Evolutionary conservation across 2,329 filamentous ascomycete genomes (phyloP).

Genomic region (Aspergillus quadricinctus): DNA sequence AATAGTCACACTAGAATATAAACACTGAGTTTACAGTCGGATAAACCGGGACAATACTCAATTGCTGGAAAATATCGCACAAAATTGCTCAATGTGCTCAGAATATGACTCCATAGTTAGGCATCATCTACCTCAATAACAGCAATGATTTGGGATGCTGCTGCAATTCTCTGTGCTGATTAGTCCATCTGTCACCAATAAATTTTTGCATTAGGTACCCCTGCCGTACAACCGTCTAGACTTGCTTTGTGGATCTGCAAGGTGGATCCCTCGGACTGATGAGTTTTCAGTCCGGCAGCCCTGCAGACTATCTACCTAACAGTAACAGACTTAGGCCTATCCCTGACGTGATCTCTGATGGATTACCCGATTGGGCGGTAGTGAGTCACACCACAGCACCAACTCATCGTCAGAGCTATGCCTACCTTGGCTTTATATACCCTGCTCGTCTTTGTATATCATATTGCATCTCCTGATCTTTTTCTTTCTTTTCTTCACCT

Average conservation of each 20-base stretch:
- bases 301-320: too few species aligned
- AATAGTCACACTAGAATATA: not conserved
- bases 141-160: not conserved
- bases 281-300: not conserved
- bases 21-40: not conserved
- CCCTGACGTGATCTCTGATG: not conserved
- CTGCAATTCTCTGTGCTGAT: conserved; percentile 10
- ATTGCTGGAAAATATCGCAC: not conserved
- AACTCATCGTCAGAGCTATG: conserved; percentile 8
- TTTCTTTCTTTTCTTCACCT: conserved; percentile 8
- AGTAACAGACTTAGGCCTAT: not conserved
- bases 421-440: conserved; percentile 6
- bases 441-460: not conserved
- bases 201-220: conserved; percentile 5
- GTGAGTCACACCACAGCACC: conserved; percentile 23
- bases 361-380: conserved; percentile 13
- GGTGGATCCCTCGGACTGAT: not conserved
- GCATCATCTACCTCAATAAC: not conserved
- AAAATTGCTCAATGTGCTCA: not conserved
- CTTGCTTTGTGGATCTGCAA: conserved; percentile 3
- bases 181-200: conserved; percentile 18
- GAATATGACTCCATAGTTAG: not conserved
- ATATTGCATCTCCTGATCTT: conserved; percentile 2
- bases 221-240: conserved; percentile 7
- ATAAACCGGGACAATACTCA: not conserved